Evolutionary conservation across 1,284 basidiomycete genomes (phyloP), one percentile per base, ranked within the genome.

Genomic region (Papiliotrema flavescens): DNA sequence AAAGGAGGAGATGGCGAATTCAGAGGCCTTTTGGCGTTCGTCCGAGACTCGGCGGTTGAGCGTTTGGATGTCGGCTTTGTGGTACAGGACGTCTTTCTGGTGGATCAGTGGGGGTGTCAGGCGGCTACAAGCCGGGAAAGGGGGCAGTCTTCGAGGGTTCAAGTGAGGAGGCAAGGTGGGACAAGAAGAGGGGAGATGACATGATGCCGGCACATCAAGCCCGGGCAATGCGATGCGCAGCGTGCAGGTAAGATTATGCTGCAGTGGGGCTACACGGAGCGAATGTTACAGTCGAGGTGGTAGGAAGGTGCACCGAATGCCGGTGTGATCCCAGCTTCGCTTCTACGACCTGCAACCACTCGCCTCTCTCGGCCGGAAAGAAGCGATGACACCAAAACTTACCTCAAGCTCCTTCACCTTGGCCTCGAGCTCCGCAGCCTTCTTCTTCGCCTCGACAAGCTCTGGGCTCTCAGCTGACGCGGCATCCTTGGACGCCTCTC

Each of bases 11-110:
- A 98, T 94, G 55, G 93, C 94, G 77, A 89, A 95, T 77, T 97
- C 92, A 58, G 86, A 85, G 19, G 92, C 90, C 75, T 91, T 89
- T 71, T 89, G 84, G 80, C 91, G 93, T 78, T 98, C 95, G 60
- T 90, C 84, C 26, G 85, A 85, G 53, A 90, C 83, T 65, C 94
- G 91, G 56, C 92, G 87, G 73, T 94, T 90, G 48, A 97, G 81
- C 74, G 98, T 99, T 60, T 97, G 81, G 78, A 92, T 91, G 79
- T 98, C 95, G 62, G 95, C 96, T 72, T 90, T 87, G 55, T 89
- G 80, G 73, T 95, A 94, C 57, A 88, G 85, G 69, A 93, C 79
- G 66, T 90, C 87, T 69, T 84, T 81, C 90, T 93, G 67, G 61
- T 11, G 45, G 39, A 28, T 22, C 22, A 53, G 37, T 19, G n/a